Evolutionary conservation across 345 rosid genomes (phyloP), one percentile per base, ranked within the genome.

Genomic region (Citrus glauca): DNA sequence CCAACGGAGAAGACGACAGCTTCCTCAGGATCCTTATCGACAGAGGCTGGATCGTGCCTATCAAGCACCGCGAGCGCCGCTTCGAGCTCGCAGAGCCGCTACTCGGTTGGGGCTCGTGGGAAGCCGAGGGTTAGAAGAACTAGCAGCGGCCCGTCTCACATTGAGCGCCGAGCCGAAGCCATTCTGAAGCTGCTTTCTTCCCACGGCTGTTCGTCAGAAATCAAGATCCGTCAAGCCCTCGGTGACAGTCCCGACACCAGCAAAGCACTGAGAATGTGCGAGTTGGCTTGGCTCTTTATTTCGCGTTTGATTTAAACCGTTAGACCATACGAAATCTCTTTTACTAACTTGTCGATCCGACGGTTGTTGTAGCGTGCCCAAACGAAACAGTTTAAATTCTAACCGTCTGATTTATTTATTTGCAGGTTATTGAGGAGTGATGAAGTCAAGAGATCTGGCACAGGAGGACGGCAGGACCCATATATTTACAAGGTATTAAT

Each of bases 231-330:
- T 53, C 88, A 83, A 71, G 77, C 79, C 74, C 92, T 95, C 0
- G 99, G 99, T 7, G 94, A 95, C 79, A 93, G 96, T 63, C 97
- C 99, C 6, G 97, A 93, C 80, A 95, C 98, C n/a, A 95, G 99
- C 88, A 95, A 93, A 85, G 98, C 99, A 75, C 97, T 93, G 72
- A 88, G 98, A 86, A 90, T 90, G 98, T 93, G 83, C 73, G 71
- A 42, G 50, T 42, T 11, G 50, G 16, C 1, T 59, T 62, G 22
- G 37, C 38, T 9, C 17, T 30, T 28, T 11, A 16, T 1, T 45
- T n/a, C 66, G 17, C 30, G 22, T 48, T 9, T 42, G 9, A 38
- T 73, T 72, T 45, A 7, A 45, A 56, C 75, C 67, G 45, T 50
- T 62, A 19, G 50, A 37, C 40, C 2, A 8, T 66, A 40, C 24